Percentiles rank a stretch among this genome's conserved stretches.
Evolutionary conservation across 2,329 filamentous ascomycete genomes (phyloP).

Genomic region (Scedosporium aurantiacum): DNA sequence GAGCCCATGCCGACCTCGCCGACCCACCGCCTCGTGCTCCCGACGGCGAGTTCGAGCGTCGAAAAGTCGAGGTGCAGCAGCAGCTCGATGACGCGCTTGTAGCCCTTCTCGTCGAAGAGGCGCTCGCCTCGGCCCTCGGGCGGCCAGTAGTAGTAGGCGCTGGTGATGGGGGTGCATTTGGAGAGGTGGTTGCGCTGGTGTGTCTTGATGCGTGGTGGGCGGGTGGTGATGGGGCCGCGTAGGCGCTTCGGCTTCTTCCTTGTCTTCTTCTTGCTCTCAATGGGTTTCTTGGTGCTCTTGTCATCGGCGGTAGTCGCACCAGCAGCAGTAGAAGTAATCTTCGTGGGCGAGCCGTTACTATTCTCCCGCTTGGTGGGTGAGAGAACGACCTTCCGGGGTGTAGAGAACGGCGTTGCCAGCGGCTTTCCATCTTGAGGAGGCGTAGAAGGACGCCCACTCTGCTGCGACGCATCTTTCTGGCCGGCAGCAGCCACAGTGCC

Average conservation of each 20-base stretch:
- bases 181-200: conserved; percentile 35
- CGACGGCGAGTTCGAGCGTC: conserved; percentile 47
- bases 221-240: conserved; percentile 49
- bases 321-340: not conserved
- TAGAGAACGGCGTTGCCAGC: conserved; percentile 12
- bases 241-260: conserved; percentile 38
- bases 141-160: conserved; percentile 57
- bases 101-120: conserved; percentile 51
- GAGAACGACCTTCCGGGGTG: conserved; percentile 22
- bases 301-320: not conserved
- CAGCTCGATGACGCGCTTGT: conserved; percentile 57
- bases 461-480: not conserved
- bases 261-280: conserved; percentile 22
- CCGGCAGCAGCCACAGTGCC: conserved; percentile 13
- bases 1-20: conserved; percentile 49
- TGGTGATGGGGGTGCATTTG: conserved; percentile 35
- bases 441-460: not conserved
- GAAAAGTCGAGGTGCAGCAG: conserved; percentile 66
- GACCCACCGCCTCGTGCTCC: conserved; percentile 60
- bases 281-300: conserved; percentile 16
- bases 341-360: not conserved
- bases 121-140: conserved; percentile 48
- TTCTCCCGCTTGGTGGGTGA: conserved; percentile 11
- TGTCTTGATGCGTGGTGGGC: conserved; percentile 55
- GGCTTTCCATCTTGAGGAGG: conserved; percentile 11